Conservation (phyloP, 257 asterid genomes). For the Cinchona pubescens region DNA sequence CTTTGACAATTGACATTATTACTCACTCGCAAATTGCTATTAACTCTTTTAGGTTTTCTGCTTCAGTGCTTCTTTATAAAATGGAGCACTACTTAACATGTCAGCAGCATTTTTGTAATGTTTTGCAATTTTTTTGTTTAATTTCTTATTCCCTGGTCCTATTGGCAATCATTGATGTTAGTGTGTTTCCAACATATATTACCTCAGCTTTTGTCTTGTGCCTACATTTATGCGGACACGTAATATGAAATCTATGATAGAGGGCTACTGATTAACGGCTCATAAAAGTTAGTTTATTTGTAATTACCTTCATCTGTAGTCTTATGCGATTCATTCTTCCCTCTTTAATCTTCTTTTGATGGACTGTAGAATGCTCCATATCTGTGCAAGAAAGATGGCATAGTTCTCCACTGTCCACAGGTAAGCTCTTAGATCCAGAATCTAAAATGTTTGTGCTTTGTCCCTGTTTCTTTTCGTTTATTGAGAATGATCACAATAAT, state of each 20-base stretch:
- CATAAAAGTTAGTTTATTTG: not conserved
- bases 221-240: not conserved
- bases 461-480: constrained; percentile 2
- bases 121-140: not conserved
- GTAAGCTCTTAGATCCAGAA: constrained; percentile 52
- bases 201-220: too few species aligned
- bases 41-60: not conserved
- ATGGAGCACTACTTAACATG: not conserved
- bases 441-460: constrained; percentile 1
- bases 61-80: not conserved
- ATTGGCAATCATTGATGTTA: not conserved
- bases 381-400: constrained; percentile 87
- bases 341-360: constrained; percentile 18
- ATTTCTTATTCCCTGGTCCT: not conserved
- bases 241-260: not conserved
- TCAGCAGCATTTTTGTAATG: not conserved
- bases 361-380: constrained; percentile 82
- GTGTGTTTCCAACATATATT: too few species aligned
- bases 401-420: constrained; percentile 83
- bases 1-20: not conserved
- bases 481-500: not conserved
- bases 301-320: not conserved
- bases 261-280: not conserved
- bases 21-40: not conserved
- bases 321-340: not conserved